Percentiles rank a stretch among this genome's conserved stretches.
Evolutionary conservation across 129 eudicot species (phyloP).

Genomic region (Flaveria robusta): DNA sequence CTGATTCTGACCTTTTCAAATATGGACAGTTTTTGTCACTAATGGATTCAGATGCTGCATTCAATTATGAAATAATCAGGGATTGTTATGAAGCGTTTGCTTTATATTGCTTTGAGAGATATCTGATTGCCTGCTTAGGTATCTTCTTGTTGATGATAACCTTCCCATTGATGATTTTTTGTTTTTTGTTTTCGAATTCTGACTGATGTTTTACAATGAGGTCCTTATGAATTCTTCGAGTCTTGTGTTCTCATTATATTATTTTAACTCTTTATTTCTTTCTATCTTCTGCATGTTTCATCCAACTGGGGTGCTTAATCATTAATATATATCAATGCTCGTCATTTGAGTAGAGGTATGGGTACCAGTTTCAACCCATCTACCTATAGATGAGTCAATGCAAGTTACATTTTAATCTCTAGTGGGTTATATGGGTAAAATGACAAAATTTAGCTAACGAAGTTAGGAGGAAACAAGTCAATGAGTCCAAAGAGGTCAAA

Average conservation of each 20-base stretch:
- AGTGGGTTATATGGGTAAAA: background rate
- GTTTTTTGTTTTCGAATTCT: background rate
- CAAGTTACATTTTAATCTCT: background rate
- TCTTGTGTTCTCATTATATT: background rate
- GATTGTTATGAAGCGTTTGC: constrained; percentile 99
- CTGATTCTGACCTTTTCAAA: constrained; percentile 16
- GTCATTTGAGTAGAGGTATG: background rate
- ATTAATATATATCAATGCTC: background rate
- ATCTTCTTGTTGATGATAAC: constrained; percentile 35
- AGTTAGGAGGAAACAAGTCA: background rate
- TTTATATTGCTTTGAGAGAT: constrained; percentile 97
- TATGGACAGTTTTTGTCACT: constrained; percentile 70
- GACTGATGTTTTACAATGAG: constrained; percentile 2
- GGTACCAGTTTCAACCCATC: background rate
- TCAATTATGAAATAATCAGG: constrained; percentile 79
- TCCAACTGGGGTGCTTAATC: background rate
- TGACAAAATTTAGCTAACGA: background rate
- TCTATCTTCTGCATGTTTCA: background rate
- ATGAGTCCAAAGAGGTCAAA: background rate
- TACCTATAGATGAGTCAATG: background rate
- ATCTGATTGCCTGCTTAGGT: constrained; percentile 98
- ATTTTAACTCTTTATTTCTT: background rate
- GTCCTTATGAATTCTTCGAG: background rate
- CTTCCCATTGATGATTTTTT: background rate
- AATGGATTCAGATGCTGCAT: constrained; percentile 77